These are phyloP conservation scores for Ustilago bromivora DNA, from an alignment of 1,284 basidiomycete species.

Conservation along the genomic window DNA sequence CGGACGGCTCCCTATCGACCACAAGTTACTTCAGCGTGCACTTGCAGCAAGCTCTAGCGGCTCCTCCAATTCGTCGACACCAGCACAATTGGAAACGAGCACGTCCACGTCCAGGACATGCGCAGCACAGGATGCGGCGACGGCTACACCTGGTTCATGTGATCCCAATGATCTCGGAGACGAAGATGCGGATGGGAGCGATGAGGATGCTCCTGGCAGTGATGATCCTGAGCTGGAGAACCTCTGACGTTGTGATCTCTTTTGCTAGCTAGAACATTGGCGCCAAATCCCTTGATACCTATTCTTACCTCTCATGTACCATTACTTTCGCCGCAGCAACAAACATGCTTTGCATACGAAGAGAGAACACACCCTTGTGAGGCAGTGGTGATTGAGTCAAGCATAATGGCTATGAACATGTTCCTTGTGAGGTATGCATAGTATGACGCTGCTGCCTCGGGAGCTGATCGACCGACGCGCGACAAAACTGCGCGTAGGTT, in stretches of 20 bases:
- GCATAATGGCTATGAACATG: neutral
- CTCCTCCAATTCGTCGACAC: neutral
- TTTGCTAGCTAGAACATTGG: neutral
- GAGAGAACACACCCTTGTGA: neutral
- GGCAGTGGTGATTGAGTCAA: neutral
- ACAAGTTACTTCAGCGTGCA: conserved; percentile 21
- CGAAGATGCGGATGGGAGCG: conserved; percentile 48
- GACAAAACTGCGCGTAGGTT: conserved; percentile 1
- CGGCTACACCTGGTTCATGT: conserved; percentile 16
- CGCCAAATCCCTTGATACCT: neutral
- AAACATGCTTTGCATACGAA: neutral
- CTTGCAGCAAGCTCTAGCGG: conserved; percentile 30
- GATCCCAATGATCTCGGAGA: conserved; percentile 28
- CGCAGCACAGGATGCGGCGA: conserved; percentile 6
- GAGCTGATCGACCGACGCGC: conserved; percentile 8
- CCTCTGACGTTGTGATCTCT: conserved; percentile 13
- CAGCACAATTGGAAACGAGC: conserved; percentile 1
- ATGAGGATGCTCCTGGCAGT: conserved; percentile 52
- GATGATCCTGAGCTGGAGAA: conserved; percentile 43
- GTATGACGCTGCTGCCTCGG: neutral
- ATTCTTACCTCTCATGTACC: neutral
- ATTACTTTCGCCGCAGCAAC: neutral
- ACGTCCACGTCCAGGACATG: conserved; percentile 8
- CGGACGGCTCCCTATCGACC: conserved; percentile 35
- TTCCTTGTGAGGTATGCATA: neutral